Conservation (phyloP, 2,329 filamentous ascomycete species). For the Pseudogymnoascus sp. region DNA sequence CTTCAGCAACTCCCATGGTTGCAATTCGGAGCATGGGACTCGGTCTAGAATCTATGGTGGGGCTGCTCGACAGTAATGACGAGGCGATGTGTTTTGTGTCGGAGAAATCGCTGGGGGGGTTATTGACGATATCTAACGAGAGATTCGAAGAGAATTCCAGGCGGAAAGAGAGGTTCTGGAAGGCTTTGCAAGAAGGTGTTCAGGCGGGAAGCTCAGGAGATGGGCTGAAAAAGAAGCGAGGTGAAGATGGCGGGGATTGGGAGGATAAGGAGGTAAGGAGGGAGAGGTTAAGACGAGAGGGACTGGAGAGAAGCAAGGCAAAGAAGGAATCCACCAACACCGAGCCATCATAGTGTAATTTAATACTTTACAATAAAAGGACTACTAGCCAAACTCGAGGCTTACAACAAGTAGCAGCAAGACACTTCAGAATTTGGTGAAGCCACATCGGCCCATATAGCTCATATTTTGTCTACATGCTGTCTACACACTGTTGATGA, state of each 20-base stretch:
- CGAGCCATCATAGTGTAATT: background rate
- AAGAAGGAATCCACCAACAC: background rate
- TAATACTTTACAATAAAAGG: background rate
- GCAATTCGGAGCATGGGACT: constrained; percentile 80
- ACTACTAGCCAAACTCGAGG: background rate
- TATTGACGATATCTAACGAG: constrained; percentile 67
- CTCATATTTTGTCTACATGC: constrained; percentile 2
- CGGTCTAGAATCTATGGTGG: constrained; percentile 74
- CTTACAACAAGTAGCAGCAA: background rate
- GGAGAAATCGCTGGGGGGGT: constrained; percentile 57
- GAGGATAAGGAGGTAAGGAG: constrained; percentile 47
- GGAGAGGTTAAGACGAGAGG: constrained; percentile 52
- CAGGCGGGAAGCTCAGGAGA: constrained; percentile 17
- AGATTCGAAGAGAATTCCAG: constrained; percentile 64
- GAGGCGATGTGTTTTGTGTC: constrained; percentile 52
- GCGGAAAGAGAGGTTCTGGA: constrained; percentile 59
- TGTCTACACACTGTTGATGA: constrained; percentile 3
- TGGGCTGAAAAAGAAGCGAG: constrained; percentile 20
- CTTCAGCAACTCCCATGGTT: constrained; percentile 59
- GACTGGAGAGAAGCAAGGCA: constrained; percentile 41
- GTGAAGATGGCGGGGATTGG: constrained; percentile 41
- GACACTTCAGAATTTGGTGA: background rate
- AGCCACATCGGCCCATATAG: background rate
- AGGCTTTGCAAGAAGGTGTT: constrained; percentile 29
- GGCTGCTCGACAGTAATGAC: constrained; percentile 30